phyloP scores from a whole-genome alignment of 352 stramenopile species.

The Aphanomyces astaci region DNA sequence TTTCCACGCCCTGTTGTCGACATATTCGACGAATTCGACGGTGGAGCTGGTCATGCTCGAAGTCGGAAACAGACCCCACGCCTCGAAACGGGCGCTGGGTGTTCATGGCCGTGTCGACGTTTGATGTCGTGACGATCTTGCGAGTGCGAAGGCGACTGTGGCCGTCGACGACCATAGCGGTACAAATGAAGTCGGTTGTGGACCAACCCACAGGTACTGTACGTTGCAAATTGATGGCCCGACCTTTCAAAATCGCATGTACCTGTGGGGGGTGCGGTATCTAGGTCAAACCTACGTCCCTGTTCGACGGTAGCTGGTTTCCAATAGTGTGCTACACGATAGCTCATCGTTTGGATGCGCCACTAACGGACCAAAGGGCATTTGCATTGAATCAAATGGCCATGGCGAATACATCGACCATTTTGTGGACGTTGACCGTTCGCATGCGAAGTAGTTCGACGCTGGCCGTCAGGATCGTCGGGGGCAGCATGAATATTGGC shows the following conservation, averaged over 20 bases:
- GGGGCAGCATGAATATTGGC: neutral
- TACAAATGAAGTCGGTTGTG: slow-evolving; percentile 37
- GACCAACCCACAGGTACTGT: slow-evolving; percentile 29
- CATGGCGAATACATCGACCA: too few species aligned
- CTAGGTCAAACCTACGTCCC: slow-evolving; percentile 39
- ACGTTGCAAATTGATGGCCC: neutral
- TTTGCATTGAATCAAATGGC: too few species aligned
- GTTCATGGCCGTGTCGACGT: slow-evolving; percentile 2
- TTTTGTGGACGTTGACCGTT: too few species aligned
- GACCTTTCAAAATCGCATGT: too few species aligned
- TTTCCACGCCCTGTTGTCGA: neutral
- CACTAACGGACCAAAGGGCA: slow-evolving; percentile 37
- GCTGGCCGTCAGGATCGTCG: slow-evolving; percentile 31
- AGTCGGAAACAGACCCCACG: slow-evolving; percentile 3
- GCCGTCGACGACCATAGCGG: slow-evolving; percentile 40
- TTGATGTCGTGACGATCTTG: neutral
- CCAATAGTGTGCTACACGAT: slow-evolving; percentile 39
- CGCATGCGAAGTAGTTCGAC: slow-evolving; percentile 49
- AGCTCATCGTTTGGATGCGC: slow-evolving; percentile 39
- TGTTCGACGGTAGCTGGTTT: slow-evolving; percentile 36
- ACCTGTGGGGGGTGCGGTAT: too few species aligned
- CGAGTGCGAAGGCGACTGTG: slow-evolving; percentile 25
- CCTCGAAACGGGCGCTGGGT: slow-evolving; percentile 1
- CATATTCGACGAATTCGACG: neutral
- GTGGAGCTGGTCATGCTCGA: slow-evolving; percentile 5